Base-by-base conservation (phyloP, 2,329 filamentous ascomycete genomes). In the Fusarium sp. region DNA sequence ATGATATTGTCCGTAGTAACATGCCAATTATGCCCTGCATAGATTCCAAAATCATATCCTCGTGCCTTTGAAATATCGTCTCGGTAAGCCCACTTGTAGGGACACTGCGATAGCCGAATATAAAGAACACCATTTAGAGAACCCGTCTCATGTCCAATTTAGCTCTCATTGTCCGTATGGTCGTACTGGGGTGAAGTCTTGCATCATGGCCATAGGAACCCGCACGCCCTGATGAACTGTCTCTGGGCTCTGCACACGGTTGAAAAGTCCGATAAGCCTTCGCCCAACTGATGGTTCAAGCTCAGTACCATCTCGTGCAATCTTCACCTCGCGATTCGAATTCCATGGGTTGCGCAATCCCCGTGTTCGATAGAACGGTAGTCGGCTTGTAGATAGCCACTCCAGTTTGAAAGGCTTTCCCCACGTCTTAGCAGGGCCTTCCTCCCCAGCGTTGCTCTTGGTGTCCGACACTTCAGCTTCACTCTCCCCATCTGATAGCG, bases 291-390 rank as follows among this genome's bases (percentile, higher is more conserved):
- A 88, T 28, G 94, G 92, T 79, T 98, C 95, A 55, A 98, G 83
- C 79, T 98, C 95, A 0, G 95, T 98, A 3, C 95, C 95, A 75
- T 98, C 95, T 74, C 95, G 87, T 25, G 95, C 95, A 76, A 98
- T 97, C 80, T 98, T 98, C 67, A 98, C 93, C 77, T 98, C 95
- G 55, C 95, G 86, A 76, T 98, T 97, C 7, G 93, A 92, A 78
- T 98, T 98, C 93, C 94, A 97, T 1, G 93, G 92, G 77, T 98
- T 98, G 34, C 94, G 88, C 58, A 98, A 81, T 0, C 95, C 94
- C 68, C 94, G 85, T 0, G 94, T 97, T 45, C 92, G 89, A 78
- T 96, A 97, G 77, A 98, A 98, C 0, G 95, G 94, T 7, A 98
- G 85, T 37, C 90, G 88, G 57, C 87, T 89, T 7, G 92, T 97